Evolutionary conservation across 2,329 filamentous ascomycete genomes (phyloP).

Genomic region (Lachnellula suecica): DNA sequence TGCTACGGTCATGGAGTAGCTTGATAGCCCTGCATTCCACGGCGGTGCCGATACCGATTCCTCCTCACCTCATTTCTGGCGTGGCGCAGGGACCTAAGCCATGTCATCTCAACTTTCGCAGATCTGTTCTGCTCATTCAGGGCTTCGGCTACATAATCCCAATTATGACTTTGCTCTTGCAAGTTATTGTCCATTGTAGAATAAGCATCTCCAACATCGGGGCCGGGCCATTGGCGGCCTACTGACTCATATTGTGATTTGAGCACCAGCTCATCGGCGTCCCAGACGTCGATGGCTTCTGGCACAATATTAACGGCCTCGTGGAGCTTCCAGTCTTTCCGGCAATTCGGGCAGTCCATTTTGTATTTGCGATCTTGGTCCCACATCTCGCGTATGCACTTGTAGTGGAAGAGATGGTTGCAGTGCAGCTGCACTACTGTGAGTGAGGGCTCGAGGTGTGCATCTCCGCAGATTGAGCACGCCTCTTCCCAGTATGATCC

Average conservation of each 20-base stretch:
- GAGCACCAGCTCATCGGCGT: slow-evolving; percentile 2
- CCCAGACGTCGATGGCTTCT: slow-evolving; percentile 15
- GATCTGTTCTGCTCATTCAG: background rate
- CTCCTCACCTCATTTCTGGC: background rate
- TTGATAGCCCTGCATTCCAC: background rate
- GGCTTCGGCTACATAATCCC: background rate
- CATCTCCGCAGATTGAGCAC: slow-evolving; percentile 11
- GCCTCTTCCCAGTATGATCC: background rate
- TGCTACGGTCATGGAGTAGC: too few species aligned
- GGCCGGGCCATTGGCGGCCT: too few species aligned
- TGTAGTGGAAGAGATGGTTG: slow-evolving; percentile 15
- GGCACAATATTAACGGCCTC: slow-evolving; percentile 6
- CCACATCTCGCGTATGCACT: slow-evolving; percentile 9
- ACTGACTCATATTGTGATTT: too few species aligned
- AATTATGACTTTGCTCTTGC: background rate
- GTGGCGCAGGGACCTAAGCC: too few species aligned
- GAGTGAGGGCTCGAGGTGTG: too few species aligned
- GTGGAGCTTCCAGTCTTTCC: slow-evolving; percentile 1
- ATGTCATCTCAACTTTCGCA: background rate
- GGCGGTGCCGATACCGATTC: too few species aligned
- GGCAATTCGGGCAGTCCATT: slow-evolving; percentile 7
- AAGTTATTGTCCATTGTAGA: background rate
- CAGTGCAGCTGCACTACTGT: slow-evolving; percentile 17
- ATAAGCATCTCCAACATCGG: background rate
- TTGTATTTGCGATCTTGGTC: slow-evolving; percentile 2